Conservation (phyloP, 2,329 filamentous ascomycete genomes). For the Neonectria faginata region DNA sequence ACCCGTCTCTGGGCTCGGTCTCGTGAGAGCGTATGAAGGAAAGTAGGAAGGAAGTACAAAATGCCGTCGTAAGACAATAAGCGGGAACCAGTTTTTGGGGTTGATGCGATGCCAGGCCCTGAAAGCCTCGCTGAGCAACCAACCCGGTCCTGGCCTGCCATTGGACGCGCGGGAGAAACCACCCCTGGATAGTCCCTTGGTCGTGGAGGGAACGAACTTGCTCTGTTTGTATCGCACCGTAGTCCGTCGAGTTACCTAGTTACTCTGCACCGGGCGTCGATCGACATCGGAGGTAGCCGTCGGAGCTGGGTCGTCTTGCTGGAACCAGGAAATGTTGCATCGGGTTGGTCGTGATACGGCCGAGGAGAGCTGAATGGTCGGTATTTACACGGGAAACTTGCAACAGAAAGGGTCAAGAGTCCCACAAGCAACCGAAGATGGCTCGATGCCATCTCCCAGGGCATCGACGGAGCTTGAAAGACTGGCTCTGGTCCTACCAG, state of each 20-base stretch:
- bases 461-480: conserved; percentile 17
- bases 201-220: conserved; percentile 12
- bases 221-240: neutral
- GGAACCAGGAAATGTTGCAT: conserved; percentile 2
- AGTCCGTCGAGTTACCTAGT: neutral
- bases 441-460: conserved; percentile 16
- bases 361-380: conserved; percentile 4
- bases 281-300: conserved; percentile 19
- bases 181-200: neutral
- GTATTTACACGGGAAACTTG: conserved; percentile 19
- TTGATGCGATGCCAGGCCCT: conserved; percentile 13
- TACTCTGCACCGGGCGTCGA: conserved; percentile 2
- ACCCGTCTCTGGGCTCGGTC: conserved; percentile 3
- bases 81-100: conserved; percentile 27
- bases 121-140: conserved; percentile 7
- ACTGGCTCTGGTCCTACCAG: conserved; percentile 15
- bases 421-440: conserved; percentile 16
- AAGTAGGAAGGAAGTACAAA: conserved; percentile 3
- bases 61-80: conserved; percentile 21
- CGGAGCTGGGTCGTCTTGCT: neutral
- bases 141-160: conserved; percentile 4
- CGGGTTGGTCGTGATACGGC: conserved; percentile 15
- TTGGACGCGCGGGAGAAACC: conserved; percentile 12
- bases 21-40: conserved; percentile 9
- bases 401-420: conserved; percentile 5